Evolutionary conservation across 495 filamentous ascomycete genomes (phyloP), one percentile per base, ranked within the genome.

Genomic region (Lepidopterella palustris): DNA sequence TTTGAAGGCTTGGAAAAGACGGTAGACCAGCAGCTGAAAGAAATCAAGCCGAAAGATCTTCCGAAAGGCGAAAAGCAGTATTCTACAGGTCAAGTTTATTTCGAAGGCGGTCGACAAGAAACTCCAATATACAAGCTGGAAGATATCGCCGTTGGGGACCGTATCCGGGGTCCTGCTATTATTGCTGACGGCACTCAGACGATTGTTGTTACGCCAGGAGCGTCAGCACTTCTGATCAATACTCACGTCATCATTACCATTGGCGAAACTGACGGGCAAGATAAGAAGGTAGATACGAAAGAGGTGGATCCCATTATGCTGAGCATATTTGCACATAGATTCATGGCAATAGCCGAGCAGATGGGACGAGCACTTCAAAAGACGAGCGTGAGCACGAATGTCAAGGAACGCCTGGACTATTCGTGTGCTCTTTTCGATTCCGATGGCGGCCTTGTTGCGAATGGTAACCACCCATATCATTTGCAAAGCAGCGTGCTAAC

Each of bases 271-370:
- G 81, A 83, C 50, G 68, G 72, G 26, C 76, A 82, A 45, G 82
- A 85, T 58, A 74, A 72, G 62, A 75, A 64, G 60, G 71, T 69
- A 35, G 72, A 67, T 58, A 74, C 67, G 59, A 82, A 77, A 69
- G 80, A 72, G 58, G 86, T 87, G 1, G 86, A 90, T 62, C 92
- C 93, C 0, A 96, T 98, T 71, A 87, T 95, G 74, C 82, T 98
- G 5, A 95, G 85, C 70, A 95, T 98, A 59, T 98, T 98, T 66
- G 90, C 90, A 1, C 92, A 98, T 71, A 79, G 93, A 0, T 98
- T 98, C 76, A 98, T 98, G 93, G 91, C 92, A 11, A 97, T 98
- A 69, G 93, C 93, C 3, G 93, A 98, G 73, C 92, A 97, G 71
- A 97, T 97, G 92, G 93, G 93, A 4, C 78, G 90, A 55, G 92